Conservation (phyloP, 768 basidiomycete genomes). For the Podaxis pistillaris region DNA sequence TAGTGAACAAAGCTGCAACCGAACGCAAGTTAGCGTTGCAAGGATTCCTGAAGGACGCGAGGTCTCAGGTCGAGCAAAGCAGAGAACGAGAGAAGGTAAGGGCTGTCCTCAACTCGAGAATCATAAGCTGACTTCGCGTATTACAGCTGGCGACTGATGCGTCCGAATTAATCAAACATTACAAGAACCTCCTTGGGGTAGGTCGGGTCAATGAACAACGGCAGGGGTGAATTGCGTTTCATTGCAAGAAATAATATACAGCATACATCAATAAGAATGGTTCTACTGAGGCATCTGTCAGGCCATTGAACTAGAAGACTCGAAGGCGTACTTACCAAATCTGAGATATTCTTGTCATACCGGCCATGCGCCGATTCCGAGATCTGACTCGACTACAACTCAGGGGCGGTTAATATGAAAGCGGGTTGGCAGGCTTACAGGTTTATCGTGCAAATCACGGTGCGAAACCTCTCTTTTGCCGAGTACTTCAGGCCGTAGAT, state of each 20-base stretch:
- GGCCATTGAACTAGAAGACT: background rate
- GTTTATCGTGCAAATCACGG: background rate
- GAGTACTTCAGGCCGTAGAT: slow-evolving; percentile 51
- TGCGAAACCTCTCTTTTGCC: slow-evolving; percentile 12
- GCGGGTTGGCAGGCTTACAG: background rate
- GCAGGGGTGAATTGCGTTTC: background rate
- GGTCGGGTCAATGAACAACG: background rate
- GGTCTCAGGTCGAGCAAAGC: slow-evolving; percentile 32
- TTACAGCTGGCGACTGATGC: slow-evolving; percentile 34
- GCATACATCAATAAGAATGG: background rate
- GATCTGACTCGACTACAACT: slow-evolving; percentile 5
- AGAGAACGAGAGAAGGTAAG: slow-evolving; percentile 35
- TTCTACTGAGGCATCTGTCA: slow-evolving; percentile 1
- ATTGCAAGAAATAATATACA: background rate
- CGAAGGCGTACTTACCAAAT: slow-evolving; percentile 10
- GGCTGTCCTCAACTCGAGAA: background rate
- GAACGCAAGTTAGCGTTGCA: slow-evolving; percentile 28
- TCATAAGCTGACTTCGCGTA: background rate
- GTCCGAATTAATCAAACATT: slow-evolving; percentile 32
- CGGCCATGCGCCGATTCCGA: slow-evolving; percentile 1
- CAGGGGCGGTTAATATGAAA: background rate
- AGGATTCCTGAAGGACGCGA: slow-evolving; percentile 31
- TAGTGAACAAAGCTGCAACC: slow-evolving; percentile 27
- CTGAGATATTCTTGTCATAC: slow-evolving; percentile 15
- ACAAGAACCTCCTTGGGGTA: slow-evolving; percentile 25